Base-by-base conservation (phyloP, 352 stramenopile species). In the Phytophthora chlamydospora region DNA sequence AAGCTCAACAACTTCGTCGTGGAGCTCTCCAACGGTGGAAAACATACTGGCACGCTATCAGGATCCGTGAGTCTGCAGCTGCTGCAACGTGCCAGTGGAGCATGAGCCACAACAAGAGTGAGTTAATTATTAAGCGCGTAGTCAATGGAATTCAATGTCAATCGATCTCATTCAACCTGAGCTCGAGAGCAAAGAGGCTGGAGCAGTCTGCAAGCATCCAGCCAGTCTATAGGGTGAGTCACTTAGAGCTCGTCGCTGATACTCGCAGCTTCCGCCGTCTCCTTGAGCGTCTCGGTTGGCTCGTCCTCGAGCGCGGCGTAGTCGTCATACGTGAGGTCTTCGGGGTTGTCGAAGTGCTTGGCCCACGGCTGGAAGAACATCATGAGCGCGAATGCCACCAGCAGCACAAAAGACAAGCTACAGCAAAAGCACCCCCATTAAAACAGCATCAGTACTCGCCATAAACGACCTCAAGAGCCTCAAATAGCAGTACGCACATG, bases 331-430 rank as follows among this genome's bases (percentile, higher is more conserved):
- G 60, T 71, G 17, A 66, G 31, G 5, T 76, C 62, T 11, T 66
- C 48, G 5, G 49, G 29, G 36, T 66, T 24, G 3, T 72, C 59
- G 53, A 79, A 76, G 43, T 71, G 67, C 29, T 79, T 75, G 41
- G 60, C 74, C 84, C 84, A 93, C 34, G 84, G 84, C 71, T 90
- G 79, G 68, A 93, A 91, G 65, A 83, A 88, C 54, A 80, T 85
- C 32, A 88, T 78, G 17, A 91, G 67, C 8, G 62, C 80, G 57
- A 93, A 93, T 27, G 73, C 61, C 48, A 80, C 71, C 24, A 85
- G 47, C 50, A 80, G 21, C 68, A 75, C 65, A 42, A 80, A 76
- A 27, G 66, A 75, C 44, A 80, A 36, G 10, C 58, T 69, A 40
- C 31, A 33, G 12, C 24, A 52, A 41, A 16, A 35, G 54, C 16